Base-by-base conservation (phyloP, 805 yeast species). In the Wickerhamiella slavikovae region DNA sequence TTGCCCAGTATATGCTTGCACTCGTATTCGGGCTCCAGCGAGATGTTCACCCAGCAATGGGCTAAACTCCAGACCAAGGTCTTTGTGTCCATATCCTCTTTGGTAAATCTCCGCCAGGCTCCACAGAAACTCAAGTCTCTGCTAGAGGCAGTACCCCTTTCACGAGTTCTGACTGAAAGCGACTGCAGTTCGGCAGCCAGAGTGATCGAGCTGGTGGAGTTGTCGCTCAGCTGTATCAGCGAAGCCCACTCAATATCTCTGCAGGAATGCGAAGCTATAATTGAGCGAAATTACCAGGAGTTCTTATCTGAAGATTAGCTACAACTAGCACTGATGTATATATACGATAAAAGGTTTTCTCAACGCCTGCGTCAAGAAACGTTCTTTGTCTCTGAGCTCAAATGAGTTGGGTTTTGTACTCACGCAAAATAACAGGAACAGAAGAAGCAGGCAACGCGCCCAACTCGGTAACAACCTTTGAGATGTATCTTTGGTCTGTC, bases 391-490 rank as follows among this genome's bases (percentile, higher is more conserved):
- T n/a, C n/a, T n/a, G n/a, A 18, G 9, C 6, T 18, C 43, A 42
- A 21, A 17, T 24, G n/a, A 22, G 24, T 22, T 36, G 27, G 19
- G 25, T 37, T 22, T 31, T 34, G 52, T 85, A 89, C 52, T 89
- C 98, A 54, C 96, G 68, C 43, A 89, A 58, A 36, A 89, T 79
- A 28, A 89, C 96, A 17, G 98, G 98, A 34, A 89, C 96, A 2
- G 96, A 80, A n/a, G 92, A 76, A 25, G 98, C 93, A 8, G 98
- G 98, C 40, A 89, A 62, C 2, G 93, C 79, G 17, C 98, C 98
- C 38, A 85, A 69, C 51, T 89, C 98, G 2, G 96, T 89, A 31
- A 89, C 80, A 35, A 89, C 80, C 57, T 89, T 89, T 49, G 85
- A 83, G 44, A 89, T 79, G 46, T 76, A 78, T 41, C 73, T 78